Evolutionary conservation across 352 stramenopile genomes (phyloP).

Genomic region (Pythium chondricola): DNA sequence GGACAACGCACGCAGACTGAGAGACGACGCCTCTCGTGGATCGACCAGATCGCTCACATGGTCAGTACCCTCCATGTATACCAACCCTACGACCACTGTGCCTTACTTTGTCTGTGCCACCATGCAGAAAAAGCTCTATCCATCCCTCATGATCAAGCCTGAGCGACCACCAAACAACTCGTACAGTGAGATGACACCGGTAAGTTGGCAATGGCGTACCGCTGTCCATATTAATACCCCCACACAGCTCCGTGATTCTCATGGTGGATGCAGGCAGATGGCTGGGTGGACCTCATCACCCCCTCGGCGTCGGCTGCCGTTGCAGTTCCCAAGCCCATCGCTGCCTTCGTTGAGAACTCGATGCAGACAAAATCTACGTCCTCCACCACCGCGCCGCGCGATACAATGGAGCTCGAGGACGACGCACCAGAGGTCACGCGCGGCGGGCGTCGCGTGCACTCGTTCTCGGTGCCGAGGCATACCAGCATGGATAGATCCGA

Average conservation of each 20-base stretch:
- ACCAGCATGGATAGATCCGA: conserved; percentile 14
- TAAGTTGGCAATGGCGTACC: too few relatives aligned
- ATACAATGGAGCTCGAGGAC: conserved; percentile 4
- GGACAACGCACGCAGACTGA: too few relatives aligned
- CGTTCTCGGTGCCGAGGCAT: conserved; percentile 22
- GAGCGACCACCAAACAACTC: conserved; percentile 71
- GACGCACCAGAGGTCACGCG: conserved; percentile 4
- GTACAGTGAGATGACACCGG: conserved; percentile 69
- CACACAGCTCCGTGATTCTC: too few relatives aligned
- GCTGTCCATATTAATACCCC: too few relatives aligned
- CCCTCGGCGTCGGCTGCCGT: background rate
- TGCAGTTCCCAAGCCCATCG: conserved; percentile 4
- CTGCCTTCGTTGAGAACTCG: conserved; percentile 10
- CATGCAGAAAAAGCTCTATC: conserved; percentile 46
- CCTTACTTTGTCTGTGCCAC: background rate
- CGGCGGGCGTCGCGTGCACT: conserved; percentile 14
- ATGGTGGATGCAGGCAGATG: conserved; percentile 41
- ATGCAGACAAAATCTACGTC: background rate
- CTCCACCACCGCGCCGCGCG: background rate
- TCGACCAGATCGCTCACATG: conserved; percentile 60
- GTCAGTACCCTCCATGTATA: conserved; percentile 20
- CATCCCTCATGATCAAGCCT: conserved; percentile 42
- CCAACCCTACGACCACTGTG: background rate
- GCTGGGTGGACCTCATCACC: conserved; percentile 51
- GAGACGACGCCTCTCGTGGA: conserved; percentile 48